Evolutionary conservation across 2,329 filamentous ascomycete species (phyloP), one percentile per base, ranked within the genome.

Genomic region (Acrodontium crateriforme): DNA sequence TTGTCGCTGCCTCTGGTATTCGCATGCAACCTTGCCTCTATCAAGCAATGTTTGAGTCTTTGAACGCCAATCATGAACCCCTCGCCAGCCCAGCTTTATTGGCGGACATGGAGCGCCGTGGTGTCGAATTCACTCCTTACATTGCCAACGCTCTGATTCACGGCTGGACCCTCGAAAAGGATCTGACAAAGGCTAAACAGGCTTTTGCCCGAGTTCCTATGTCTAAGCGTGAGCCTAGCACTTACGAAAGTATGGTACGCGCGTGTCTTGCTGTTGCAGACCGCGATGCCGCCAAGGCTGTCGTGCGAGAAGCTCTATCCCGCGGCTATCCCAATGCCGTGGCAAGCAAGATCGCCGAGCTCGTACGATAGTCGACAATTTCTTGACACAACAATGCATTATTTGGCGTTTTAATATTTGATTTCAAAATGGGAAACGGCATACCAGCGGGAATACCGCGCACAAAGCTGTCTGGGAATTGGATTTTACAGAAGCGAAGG

Each of bases 61-160:
- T 95, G 74, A 89, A 95, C 27, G 87, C 87, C 50, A 95, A 95
- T 56, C 82, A 92, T 56, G 67, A 71, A 35, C 84, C 94, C 23
- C 62, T 65, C 16, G 76, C 78, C 16, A 50, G 51, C 35, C 87
- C 83, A 0, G 55, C 72, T 1, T 56, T 93, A 6, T 69, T 95
- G 11, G 58, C 60, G 13, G 67, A 81, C 42, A 95, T 98, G 89
- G 66, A 64, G 30, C 54, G 60, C 27, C 73, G 71, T 34, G 61
- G 72, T 19, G 75, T 98, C 8, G 78, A 84, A 45, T 74, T 95
- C 64, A 95, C 89, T 2, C 79, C 89, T 0, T 98, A 98, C 59
- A 95, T 98, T 50, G 89, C 89, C 49, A 98, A 98, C 62, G 93
- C 87, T 5, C 67, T 98, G 24, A 95, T 98, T 47, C 85, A 95